Evolutionary conservation across 805 yeast genomes (phyloP).

Genomic region (Kodamaea kakaduensis): DNA sequence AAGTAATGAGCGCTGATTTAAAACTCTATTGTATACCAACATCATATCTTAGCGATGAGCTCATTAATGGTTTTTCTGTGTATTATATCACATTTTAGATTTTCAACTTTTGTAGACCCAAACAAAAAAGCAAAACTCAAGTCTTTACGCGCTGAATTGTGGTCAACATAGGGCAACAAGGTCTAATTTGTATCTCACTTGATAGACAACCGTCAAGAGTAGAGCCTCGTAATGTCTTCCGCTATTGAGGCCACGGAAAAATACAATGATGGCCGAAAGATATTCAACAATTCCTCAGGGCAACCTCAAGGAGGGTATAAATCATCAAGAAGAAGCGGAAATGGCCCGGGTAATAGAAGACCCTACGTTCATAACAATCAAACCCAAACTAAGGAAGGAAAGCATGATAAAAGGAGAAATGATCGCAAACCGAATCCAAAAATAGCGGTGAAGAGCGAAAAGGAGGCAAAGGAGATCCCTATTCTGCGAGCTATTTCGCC

Average conservation of each 20-base stretch:
- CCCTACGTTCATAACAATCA: conserved; percentile 3
- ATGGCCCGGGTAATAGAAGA: conserved; percentile 8
- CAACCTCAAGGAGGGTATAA: conserved; percentile 5
- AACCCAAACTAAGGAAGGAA: conserved; percentile 6
- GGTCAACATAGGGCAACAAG: background rate
- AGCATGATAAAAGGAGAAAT: conserved; percentile 5
- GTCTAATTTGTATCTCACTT: too few species aligned
- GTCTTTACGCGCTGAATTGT: conserved; percentile 1
- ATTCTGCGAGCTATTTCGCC: too few species aligned
- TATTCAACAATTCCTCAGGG: conserved; percentile 3
- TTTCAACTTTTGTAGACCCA: background rate
- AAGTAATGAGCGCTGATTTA: conserved; percentile 29
- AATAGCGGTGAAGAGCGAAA: conserved; percentile 4
- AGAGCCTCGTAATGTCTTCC: conserved; percentile 12
- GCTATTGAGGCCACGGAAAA: conserved; percentile 12
- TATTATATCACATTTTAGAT: conserved; percentile 25
- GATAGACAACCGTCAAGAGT: too few species aligned
- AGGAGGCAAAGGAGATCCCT: too few species aligned
- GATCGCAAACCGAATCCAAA: conserved; percentile 5
- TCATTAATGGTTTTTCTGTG: conserved; percentile 44
- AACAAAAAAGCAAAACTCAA: conserved; percentile 4
- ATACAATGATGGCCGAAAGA: conserved; percentile 7
- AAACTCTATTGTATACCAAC: conserved; percentile 31
- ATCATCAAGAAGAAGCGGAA: conserved; percentile 9
- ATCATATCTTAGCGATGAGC: conserved; percentile 23